Base-by-base conservation (phyloP, 2,329 filamentous ascomycete genomes). In the Triangularia verruculosa region DNA sequence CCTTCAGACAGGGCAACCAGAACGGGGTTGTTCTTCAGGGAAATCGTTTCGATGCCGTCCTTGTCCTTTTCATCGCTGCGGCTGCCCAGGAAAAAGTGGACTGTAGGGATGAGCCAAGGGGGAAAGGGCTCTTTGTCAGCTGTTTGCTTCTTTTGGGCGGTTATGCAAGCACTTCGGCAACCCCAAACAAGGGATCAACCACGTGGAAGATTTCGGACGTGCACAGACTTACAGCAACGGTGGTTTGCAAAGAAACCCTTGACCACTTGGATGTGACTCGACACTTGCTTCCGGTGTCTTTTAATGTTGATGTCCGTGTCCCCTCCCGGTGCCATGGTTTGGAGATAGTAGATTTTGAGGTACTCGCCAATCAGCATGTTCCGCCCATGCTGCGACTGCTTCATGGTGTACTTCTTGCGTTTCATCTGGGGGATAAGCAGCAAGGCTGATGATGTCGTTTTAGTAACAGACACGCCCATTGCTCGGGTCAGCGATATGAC, bases 311-410 rank as follows among this genome's bases (percentile, higher is more conserved):
- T 74, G 65, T 80, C 78, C 2, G 81, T 80, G 51, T 77, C 75
- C 56, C 75, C 75, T 2, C 81, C 82, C 2, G 80, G 77, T 28
- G 79, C 77, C 64, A 84, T 76, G 30, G 75, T 73, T 30, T 75
- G 74, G 72, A 77, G 78, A 69, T 80, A 80, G 9, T 80, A 78
- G 64, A 84, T 80, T 82, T 82, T 89, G 53, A 90, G 81, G 74
- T 89, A 90, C 74, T 88, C 86, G 70, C 82, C 84, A 70, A 90
- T 89, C 62, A 90, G 80, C 82, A 89, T 88, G 75, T 90, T 90
- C 57, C 88, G 84, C 4, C 88, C 87, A 69, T 87, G 85, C 43
- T 85, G 83, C 72, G 86, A 84, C 34, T 84, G 82, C 66, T 83
- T 82, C 76, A 87, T 87, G 64, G 83, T 86, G 72, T 86, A 88